phyloP scores from a whole-genome alignment of 441 rosid species.

The Pelargonium citronellum region DNA sequence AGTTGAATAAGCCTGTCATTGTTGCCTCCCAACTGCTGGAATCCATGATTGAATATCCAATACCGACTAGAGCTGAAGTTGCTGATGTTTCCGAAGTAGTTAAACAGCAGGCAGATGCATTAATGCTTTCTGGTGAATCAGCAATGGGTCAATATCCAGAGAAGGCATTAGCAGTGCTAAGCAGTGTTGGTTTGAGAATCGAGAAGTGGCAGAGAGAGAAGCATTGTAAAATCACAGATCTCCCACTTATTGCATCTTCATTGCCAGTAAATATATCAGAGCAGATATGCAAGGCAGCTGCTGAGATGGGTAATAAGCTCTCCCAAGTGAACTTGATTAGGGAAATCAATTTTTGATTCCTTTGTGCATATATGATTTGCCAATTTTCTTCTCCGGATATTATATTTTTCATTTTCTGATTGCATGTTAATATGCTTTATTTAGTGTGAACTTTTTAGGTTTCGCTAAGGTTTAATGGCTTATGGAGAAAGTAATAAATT shows the following conservation, averaged over 20 bases:
- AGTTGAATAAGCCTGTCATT: constrained; percentile 84
- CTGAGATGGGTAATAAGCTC: constrained; percentile 72
- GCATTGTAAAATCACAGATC: constrained; percentile 63
- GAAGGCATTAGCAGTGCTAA: constrained; percentile 79
- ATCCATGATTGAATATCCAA: constrained; percentile 97
- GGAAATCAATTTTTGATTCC: neutral
- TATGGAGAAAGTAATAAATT: neutral
- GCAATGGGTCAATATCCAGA: constrained; percentile 99
- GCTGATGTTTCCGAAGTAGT: constrained; percentile 99
- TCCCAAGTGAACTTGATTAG: neutral
- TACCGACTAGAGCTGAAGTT: constrained; percentile 98
- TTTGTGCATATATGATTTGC: neutral
- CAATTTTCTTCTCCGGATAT: neutral
- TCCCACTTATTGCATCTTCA: constrained; percentile 58
- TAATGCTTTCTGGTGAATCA: constrained; percentile 98
- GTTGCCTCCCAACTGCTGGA: constrained; percentile 94
- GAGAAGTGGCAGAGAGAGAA: constrained; percentile 98
- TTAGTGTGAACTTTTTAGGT: neutral
- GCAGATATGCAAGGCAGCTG: constrained; percentile 92
- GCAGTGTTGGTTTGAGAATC: constrained; percentile 83
- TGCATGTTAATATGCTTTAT: too few species aligned
- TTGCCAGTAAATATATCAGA: constrained; percentile 72
- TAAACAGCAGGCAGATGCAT: constrained; percentile 88
- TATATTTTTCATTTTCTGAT: neutral
- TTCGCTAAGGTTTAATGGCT: neutral